phyloP scores from a whole-genome alignment of 192 early-diverging fungal species.

The Entomortierella parvispora region DNA sequence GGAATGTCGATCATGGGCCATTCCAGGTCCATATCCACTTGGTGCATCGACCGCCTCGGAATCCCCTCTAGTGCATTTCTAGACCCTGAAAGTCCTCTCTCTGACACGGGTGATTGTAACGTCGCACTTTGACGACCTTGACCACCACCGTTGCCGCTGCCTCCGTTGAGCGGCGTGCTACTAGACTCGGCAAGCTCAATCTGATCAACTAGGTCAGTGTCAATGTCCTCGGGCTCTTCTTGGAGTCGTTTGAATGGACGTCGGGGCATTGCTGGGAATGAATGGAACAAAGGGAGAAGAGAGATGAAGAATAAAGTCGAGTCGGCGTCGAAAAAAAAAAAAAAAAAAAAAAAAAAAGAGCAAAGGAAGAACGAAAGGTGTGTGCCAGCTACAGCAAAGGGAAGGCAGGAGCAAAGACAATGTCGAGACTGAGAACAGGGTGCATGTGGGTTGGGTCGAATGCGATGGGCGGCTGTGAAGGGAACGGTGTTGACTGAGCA shows the following conservation, averaged over 20 bases:
- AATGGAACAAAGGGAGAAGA: too few relatives aligned
- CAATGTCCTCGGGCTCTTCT: constrained; percentile 26
- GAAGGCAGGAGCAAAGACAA: too few relatives aligned
- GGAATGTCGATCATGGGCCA: constrained; percentile 47
- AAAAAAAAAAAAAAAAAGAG: too few relatives aligned
- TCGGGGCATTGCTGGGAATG: constrained; percentile 5
- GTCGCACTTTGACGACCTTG: background rate
- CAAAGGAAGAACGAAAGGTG: too few relatives aligned
- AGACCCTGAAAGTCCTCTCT: background rate
- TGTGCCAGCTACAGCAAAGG: too few relatives aligned
- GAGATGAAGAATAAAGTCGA: too few relatives aligned
- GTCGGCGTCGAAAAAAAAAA: too few relatives aligned
- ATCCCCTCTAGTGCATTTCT: background rate
- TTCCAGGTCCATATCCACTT: constrained; percentile 22
- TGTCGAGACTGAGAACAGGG: too few relatives aligned
- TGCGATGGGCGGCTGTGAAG: too few relatives aligned
- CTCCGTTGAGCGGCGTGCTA: background rate
- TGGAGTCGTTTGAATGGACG: constrained; percentile 21
- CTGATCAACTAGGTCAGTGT: constrained; percentile 11
- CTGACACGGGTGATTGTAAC: background rate
- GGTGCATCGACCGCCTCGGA: constrained; percentile 25
- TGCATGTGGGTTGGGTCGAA: too few relatives aligned
- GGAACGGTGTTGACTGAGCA: too few relatives aligned
- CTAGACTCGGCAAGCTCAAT: constrained; percentile 14
- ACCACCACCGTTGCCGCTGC: background rate